Conservation (phyloP, 225 moss, liverwort and hornwort genomes). For the Physcomitrellopsis africana region DNA sequence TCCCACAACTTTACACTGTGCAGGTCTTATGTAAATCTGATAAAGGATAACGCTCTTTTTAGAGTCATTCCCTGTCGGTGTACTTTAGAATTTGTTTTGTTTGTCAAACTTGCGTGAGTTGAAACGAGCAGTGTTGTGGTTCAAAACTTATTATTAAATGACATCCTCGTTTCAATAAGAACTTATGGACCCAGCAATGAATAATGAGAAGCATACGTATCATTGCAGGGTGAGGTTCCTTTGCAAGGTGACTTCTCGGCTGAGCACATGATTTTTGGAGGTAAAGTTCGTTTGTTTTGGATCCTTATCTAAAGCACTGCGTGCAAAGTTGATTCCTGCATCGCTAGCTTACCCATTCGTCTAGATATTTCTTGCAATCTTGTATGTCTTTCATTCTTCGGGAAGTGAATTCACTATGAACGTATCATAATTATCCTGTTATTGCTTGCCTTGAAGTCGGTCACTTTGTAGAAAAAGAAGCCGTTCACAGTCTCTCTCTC, state of each 20-base stretch:
- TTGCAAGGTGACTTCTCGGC: constrained; percentile 93
- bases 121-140: background rate
- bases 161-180: background rate
- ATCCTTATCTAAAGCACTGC: background rate
- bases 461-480: background rate
- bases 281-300: constrained; percentile 24
- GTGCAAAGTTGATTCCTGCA: background rate
- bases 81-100: background rate
- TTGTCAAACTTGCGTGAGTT: background rate
- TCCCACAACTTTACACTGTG: background rate
- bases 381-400: background rate
- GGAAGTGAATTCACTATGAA: background rate
- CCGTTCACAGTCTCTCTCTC: background rate
- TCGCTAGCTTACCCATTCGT: background rate
- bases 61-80: background rate
- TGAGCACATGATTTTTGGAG: constrained; percentile 95
- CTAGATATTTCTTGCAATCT: background rate
- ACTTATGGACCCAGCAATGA: background rate
- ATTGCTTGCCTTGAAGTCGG: too few species aligned
- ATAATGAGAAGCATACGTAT: background rate
- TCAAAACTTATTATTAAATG: constrained; percentile 1
- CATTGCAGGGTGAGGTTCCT: constrained; percentile 75
- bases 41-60: constrained; percentile 3
- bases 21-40: background rate
- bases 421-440: background rate